A percentile compares a stretch with the other conserved stretches of the same genome.
These are phyloP conservation scores for Thalia dealbata DNA, from an alignment of 176 grass and related monocot species.

Conservation along the genomic window DNA sequence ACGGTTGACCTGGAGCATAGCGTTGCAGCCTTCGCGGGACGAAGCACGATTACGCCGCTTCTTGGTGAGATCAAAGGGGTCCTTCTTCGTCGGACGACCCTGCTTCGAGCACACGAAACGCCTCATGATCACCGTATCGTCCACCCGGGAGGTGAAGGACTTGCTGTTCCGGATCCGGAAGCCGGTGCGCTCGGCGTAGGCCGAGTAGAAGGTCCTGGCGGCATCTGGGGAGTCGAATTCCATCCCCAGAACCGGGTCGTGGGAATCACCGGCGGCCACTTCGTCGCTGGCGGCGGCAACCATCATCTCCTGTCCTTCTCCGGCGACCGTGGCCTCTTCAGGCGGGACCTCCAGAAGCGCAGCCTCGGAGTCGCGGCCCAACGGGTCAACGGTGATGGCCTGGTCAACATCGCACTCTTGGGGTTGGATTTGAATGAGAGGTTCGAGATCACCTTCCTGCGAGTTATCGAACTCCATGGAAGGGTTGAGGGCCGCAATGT, in stretches of 20 bases:
- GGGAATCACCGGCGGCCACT: not conserved
- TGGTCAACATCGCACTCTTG: slow-evolving; percentile 5
- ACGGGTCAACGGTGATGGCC: slow-evolving; percentile 1
- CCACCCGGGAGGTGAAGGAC: slow-evolving; percentile 50
- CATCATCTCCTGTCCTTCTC: not conserved
- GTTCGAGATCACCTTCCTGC: slow-evolving; percentile 11
- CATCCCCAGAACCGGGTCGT: slow-evolving; percentile 26
- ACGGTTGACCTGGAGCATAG: slow-evolving; percentile 59
- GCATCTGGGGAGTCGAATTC: slow-evolving; percentile 35
- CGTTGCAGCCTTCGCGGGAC: slow-evolving; percentile 40
- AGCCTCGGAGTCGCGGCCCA: not conserved
- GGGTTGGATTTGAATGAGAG: slow-evolving; percentile 14
- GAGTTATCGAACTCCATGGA: slow-evolving; percentile 28
- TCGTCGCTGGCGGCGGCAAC: not conserved
- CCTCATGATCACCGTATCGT: slow-evolving; percentile 55
- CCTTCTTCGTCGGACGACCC: slow-evolving; percentile 47
- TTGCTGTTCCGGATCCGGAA: slow-evolving; percentile 60
- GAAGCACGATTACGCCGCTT: slow-evolving; percentile 50
- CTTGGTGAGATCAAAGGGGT: slow-evolving; percentile 49
- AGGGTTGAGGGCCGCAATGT: not conserved
- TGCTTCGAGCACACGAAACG: slow-evolving; percentile 60
- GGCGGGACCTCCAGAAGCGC: not conserved
- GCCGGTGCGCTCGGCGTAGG: slow-evolving; percentile 30
- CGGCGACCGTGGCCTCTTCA: not conserved
- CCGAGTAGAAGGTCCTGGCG: slow-evolving; percentile 39